Percentiles rank a stretch among this genome's conserved stretches.
Evolutionary conservation across 495 filamentous ascomycete species (phyloP).

Genomic region (Stereocaulon alpinum): DNA sequence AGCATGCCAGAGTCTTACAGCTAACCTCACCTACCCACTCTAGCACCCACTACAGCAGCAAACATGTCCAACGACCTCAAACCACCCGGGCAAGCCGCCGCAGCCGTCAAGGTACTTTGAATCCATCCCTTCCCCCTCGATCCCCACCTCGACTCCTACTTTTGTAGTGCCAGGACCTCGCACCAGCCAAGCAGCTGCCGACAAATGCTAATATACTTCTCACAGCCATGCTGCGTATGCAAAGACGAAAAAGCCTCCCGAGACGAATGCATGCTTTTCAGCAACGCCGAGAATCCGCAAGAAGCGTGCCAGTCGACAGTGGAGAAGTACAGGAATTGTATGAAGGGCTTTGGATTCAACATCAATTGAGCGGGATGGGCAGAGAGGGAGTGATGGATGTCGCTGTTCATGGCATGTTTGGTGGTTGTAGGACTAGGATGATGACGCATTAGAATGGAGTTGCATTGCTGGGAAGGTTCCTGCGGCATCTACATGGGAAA

Average conservation of each 20-base stretch:
- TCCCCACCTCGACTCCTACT: background rate
- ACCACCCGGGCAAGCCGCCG: slow-evolving; percentile 31
- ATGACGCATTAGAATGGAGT: slow-evolving; percentile 7
- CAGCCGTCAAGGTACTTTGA: slow-evolving; percentile 45
- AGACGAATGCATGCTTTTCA: slow-evolving; percentile 99
- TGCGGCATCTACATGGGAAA: background rate
- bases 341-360: slow-evolving; percentile 89
- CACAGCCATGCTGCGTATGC: slow-evolving; percentile 91
- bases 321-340: slow-evolving; percentile 79
- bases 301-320: slow-evolving; percentile 71
- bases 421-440: background rate
- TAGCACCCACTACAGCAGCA: slow-evolving; percentile 23
- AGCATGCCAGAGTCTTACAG: background rate
- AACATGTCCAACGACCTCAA: slow-evolving; percentile 36
- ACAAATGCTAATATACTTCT: background rate
- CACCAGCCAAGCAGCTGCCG: no score
- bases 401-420: background rate
- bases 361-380: slow-evolving; percentile 32
- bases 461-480: background rate
- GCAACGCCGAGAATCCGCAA: slow-evolving; percentile 63
- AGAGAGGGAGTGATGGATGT: background rate
- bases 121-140: background rate
- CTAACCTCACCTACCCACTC: background rate
- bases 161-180: background rate
- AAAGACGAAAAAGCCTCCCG: slow-evolving; percentile 84